Percentiles rank a stretch among this genome's conserved stretches.
These are phyloP conservation scores for Myxozyma geophila DNA, from an alignment of 805 yeast genomes.

Conservation along the genomic window DNA sequence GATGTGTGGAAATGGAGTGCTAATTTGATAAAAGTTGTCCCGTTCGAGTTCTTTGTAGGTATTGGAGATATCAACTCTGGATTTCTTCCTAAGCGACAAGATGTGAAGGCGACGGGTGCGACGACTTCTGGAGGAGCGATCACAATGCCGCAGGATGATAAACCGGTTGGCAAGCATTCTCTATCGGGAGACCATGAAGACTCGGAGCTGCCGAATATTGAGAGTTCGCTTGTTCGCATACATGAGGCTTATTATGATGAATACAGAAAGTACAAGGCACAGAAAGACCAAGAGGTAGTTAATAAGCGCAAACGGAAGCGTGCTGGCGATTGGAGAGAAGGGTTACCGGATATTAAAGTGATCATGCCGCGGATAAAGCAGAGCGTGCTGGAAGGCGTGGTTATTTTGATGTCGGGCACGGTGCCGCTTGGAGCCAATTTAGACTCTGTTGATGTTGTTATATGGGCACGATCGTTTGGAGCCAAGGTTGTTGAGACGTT, in stretches of 20 bases:
- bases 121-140: slow-evolving; percentile 27
- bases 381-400: slow-evolving; percentile 66
- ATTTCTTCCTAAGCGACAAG: slow-evolving; percentile 75
- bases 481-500: slow-evolving; percentile 79
- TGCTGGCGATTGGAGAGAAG: slow-evolving; percentile 32
- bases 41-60: slow-evolving; percentile 94
- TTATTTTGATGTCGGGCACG: slow-evolving; percentile 84
- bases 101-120: slow-evolving; percentile 14
- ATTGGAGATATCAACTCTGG: slow-evolving; percentile 96
- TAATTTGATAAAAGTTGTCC: slow-evolving; percentile 87
- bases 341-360: slow-evolving; percentile 63
- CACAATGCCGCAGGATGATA: slow-evolving; percentile 9
- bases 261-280: slow-evolving; percentile 35
- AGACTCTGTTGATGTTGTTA: slow-evolving; percentile 78
- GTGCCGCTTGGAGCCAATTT: slow-evolving; percentile 79
- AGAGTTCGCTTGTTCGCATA: slow-evolving; percentile 53
- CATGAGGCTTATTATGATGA: slow-evolving; percentile 65
- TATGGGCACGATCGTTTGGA: slow-evolving; percentile 92
- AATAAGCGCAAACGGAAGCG: slow-evolving; percentile 26
- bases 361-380: slow-evolving; percentile 77
- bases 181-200: slow-evolving; percentile 9
- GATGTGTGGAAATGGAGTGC: slow-evolving; percentile 99
- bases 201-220: slow-evolving; percentile 1
- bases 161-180: slow-evolving; percentile 53
- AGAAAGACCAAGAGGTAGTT: slow-evolving; percentile 9